Conservation (phyloP, 371 early-diverging fungal species). For the Mucor velutinosus region DNA sequence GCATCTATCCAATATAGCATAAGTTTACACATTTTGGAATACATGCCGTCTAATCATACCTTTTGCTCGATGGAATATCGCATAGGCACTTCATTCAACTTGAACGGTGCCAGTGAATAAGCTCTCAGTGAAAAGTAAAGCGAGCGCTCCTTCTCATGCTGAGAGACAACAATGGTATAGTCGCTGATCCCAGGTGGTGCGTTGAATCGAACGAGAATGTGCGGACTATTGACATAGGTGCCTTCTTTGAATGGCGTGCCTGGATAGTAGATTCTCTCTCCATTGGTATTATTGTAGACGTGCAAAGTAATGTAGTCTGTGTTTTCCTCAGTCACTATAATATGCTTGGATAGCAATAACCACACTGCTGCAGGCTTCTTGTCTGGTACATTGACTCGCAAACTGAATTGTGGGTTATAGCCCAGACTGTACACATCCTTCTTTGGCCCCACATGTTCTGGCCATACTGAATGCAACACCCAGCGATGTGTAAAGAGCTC, state of each 20-base stretch:
- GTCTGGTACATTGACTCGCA: slow-evolving; percentile 59
- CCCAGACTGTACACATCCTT: slow-evolving; percentile 69
- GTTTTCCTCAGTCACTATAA: slow-evolving; percentile 80
- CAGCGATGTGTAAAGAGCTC: slow-evolving; percentile 65
- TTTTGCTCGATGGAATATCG: slow-evolving; percentile 61
- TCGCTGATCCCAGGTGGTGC: slow-evolving; percentile 62
- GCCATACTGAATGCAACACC: slow-evolving; percentile 69
- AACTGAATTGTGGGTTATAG: slow-evolving; percentile 79
- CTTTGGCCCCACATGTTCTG: slow-evolving; percentile 61
- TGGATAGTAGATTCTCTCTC: slow-evolving; percentile 78
- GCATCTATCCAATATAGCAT: slow-evolving; percentile 34
- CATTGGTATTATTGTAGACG: slow-evolving; percentile 71
- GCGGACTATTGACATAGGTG: slow-evolving; percentile 84
- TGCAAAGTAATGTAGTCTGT: slow-evolving; percentile 84
- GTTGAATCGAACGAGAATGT: slow-evolving; percentile 75
- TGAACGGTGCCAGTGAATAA: slow-evolving; percentile 69
- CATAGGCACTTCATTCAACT: slow-evolving; percentile 66
- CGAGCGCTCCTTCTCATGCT: slow-evolving; percentile 70
- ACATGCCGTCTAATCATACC: slow-evolving; percentile 26
- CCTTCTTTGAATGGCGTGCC: slow-evolving; percentile 73
- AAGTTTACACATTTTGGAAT: not conserved
- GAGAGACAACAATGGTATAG: slow-evolving; percentile 82
- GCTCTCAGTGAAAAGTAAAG: slow-evolving; percentile 78
- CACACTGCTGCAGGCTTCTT: slow-evolving; percentile 67
- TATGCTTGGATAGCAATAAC: slow-evolving; percentile 83